Conservation (phyloP, 768 basidiomycete species). For the Baorangia bicolor region DNA sequence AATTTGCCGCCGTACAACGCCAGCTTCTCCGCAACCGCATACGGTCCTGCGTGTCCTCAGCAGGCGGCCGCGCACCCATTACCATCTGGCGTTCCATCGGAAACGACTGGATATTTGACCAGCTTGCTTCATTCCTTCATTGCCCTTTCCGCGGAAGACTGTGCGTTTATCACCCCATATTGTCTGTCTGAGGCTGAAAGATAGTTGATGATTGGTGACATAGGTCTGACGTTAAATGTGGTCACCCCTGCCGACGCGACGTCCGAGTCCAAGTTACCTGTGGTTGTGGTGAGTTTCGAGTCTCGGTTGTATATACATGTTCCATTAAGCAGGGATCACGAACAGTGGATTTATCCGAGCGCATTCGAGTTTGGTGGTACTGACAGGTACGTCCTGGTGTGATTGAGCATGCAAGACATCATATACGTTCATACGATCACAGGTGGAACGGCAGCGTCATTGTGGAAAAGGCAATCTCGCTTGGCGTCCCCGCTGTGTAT, state of each 20-base stretch:
- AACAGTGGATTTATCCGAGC: slow-evolving; percentile 36
- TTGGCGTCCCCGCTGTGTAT: slow-evolving; percentile 35
- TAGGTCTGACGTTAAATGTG: slow-evolving; percentile 54
- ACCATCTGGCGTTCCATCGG: slow-evolving; percentile 12
- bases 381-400: neutral
- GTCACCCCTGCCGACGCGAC: slow-evolving; percentile 43
- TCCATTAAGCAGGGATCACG: too few species aligned
- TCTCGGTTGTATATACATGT: neutral
- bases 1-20: slow-evolving; percentile 1
- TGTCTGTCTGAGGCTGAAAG: neutral
- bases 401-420: too few species aligned
- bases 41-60: slow-evolving; percentile 14
- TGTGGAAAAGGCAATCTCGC: slow-evolving; percentile 32
- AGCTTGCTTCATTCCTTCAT: slow-evolving; percentile 31
- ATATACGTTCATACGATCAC: neutral
- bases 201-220: neutral
- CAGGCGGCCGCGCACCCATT: slow-evolving; percentile 1
- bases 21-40: slow-evolving; percentile 2
- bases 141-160: slow-evolving; percentile 44
- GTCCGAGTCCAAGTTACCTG: slow-evolving; percentile 46
- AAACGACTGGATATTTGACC: slow-evolving; percentile 19
- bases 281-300: slow-evolving; percentile 46
- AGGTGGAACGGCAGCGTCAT: slow-evolving; percentile 22
- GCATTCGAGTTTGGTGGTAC: slow-evolving; percentile 36
- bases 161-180: slow-evolving; percentile 37